These are phyloP conservation scores for Salix arbutifolia DNA, from an alignment of 345 rosid genomes.

Conservation along the genomic window DNA sequence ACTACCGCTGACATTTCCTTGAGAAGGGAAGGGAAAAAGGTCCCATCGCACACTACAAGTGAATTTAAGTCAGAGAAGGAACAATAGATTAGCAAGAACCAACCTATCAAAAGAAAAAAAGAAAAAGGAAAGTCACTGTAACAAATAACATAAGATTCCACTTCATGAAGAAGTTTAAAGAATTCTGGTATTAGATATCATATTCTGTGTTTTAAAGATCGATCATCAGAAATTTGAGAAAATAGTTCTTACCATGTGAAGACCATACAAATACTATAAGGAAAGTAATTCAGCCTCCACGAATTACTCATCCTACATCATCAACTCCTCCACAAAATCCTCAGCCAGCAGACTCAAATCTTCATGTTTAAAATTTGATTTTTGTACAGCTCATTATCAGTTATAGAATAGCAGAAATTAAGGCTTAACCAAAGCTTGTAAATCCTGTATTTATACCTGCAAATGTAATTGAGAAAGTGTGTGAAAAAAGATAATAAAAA, in stretches of 20 bases:
- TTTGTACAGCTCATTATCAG: too few relatives aligned
- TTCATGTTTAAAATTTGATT: too few relatives aligned
- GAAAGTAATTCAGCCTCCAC: too few relatives aligned
- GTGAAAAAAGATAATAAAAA: too few relatives aligned
- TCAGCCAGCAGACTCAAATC: too few relatives aligned
- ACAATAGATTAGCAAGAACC: neutral
- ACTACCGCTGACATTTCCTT: constrained; percentile 78
- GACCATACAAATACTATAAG: too few relatives aligned
- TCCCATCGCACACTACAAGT: constrained; percentile 76
- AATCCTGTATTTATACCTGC: too few relatives aligned
- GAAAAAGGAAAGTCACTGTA: neutral
- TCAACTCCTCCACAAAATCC: too few relatives aligned
- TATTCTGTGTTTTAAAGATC: neutral
- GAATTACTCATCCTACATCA: too few relatives aligned
- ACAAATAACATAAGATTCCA: neutral
- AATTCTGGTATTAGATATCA: neutral
- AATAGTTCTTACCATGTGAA: neutral
- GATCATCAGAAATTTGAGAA: neutral
- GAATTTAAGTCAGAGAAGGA: constrained; percentile 2
- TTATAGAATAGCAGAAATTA: too few relatives aligned
- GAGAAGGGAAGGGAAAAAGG: constrained; percentile 85
- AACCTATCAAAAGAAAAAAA: neutral
- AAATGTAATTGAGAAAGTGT: too few relatives aligned
- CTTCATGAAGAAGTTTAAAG: neutral
- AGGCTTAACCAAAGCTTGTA: too few relatives aligned